Conservation (phyloP, 2,329 filamentous ascomycete species). For the Purpureocillium lavendulum region DNA sequence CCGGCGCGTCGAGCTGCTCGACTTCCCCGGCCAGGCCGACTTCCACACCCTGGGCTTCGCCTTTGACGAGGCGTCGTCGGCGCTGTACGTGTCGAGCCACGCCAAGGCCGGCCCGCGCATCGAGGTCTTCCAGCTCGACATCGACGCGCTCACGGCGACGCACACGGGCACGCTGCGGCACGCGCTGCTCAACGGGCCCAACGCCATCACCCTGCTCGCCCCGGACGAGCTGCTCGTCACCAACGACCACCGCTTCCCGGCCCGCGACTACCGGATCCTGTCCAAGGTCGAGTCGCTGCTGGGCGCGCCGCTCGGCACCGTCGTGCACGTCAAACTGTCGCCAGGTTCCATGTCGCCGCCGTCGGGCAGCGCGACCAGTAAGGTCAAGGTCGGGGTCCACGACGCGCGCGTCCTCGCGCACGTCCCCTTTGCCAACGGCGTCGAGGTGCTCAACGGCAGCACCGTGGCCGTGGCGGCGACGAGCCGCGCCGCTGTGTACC, state of each 20-base stretch:
- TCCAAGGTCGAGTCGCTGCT: conserved; percentile 25
- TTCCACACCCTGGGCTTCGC: conserved; percentile 32
- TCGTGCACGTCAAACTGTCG: conserved; percentile 27
- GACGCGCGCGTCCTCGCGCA: conserved; percentile 19
- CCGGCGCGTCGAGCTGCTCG: conserved; percentile 11
- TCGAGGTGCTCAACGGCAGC: conserved; percentile 28
- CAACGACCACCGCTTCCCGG: conserved; percentile 28
- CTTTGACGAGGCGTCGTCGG: conserved; percentile 23
- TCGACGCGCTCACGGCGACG: conserved; percentile 20
- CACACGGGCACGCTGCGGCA: conserved; percentile 28
- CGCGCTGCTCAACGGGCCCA: conserved; percentile 27
- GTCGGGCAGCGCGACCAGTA: neutral
- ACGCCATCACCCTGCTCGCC: conserved; percentile 26
- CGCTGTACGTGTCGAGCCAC: conserved; percentile 29
- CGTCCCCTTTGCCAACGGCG: conserved; percentile 31
- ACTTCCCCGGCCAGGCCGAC: conserved; percentile 19
- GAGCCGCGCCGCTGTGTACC: conserved; percentile 15
- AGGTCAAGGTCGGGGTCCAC: too few relatives aligned
- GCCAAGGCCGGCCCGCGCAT: conserved; percentile 23
- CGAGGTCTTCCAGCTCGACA: conserved; percentile 30
- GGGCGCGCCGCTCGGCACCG: conserved; percentile 19
- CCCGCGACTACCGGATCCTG: conserved; percentile 14
- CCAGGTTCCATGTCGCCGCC: conserved; percentile 5
- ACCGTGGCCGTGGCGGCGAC: conserved; percentile 30
- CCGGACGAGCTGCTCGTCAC: conserved; percentile 30